Conservation (phyloP, 2,329 filamentous ascomycete genomes). For the Chaetothyriales sp. region DNA sequence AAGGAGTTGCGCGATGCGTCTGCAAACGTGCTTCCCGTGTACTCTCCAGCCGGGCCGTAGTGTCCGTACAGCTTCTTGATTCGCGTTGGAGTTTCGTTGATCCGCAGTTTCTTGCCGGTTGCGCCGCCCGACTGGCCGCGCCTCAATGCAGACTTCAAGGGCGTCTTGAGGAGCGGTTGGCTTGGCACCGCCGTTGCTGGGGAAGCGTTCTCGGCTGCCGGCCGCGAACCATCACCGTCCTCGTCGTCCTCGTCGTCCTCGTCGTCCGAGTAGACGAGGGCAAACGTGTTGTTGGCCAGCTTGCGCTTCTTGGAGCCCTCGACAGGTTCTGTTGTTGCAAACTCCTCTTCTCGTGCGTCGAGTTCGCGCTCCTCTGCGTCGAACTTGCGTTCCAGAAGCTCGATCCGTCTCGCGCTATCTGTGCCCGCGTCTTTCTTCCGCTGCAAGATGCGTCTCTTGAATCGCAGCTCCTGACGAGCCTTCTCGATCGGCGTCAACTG, state of each 20-base stretch:
- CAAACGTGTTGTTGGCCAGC: not conserved
- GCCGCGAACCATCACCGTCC: not conserved
- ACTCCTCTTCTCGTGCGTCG: not conserved
- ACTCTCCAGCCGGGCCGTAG: not conserved
- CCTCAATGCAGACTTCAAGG: not conserved
- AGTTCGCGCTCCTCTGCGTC: not conserved
- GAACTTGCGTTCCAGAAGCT: not conserved
- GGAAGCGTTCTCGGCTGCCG: not conserved
- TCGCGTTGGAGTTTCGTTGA: not conserved
- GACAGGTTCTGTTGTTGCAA: not conserved
- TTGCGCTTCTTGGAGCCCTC: not conserved
- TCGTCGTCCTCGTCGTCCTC: not conserved
- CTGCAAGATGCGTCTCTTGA: not conserved
- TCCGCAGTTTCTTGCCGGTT: not conserved
- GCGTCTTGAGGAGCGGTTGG: not conserved
- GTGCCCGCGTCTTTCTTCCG: not conserved
- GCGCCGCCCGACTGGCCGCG: not conserved
- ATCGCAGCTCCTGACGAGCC: not conserved
- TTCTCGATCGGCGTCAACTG: not conserved
- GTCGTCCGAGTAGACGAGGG: not conserved
- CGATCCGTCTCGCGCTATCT: not conserved
- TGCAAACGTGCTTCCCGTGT: not conserved
- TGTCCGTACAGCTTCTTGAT: not conserved
- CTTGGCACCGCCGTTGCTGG: not conserved
- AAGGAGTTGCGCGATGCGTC: not conserved